phyloP scores from a whole-genome alignment of 73 alveolate genomes.

The Paramecium sonneborni region DNA sequence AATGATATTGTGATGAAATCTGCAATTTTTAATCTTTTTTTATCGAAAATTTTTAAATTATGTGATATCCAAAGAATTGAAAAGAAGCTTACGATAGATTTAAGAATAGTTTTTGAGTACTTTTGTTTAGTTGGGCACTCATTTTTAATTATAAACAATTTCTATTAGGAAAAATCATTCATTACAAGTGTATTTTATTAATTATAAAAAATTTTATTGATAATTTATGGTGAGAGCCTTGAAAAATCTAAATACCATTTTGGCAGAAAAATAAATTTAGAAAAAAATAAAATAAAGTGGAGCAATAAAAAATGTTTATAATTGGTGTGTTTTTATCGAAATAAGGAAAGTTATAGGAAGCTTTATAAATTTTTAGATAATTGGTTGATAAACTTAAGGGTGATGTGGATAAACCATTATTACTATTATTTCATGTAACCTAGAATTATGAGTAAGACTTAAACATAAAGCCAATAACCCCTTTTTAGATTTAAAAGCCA shows the following conservation, averaged over 20 bases:
- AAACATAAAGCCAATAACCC: neutral
- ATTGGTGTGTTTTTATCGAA: slow-evolving; percentile 49
- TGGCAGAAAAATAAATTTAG: neutral
- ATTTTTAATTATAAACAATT: too few relatives aligned
- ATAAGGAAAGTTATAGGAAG: slow-evolving; percentile 43
- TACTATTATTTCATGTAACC: slow-evolving; percentile 27
- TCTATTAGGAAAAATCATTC: too few relatives aligned
- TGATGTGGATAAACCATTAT: slow-evolving; percentile 15
- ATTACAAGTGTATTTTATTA: too few relatives aligned
- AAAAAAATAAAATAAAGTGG: slow-evolving; percentile 46
- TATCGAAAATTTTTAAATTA: too few relatives aligned
- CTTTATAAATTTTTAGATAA: neutral
- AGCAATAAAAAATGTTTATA: slow-evolving; percentile 5
- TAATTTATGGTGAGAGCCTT: slow-evolving; percentile 41
- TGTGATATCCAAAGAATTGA: too few relatives aligned
- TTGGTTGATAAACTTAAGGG: slow-evolving; percentile 6
- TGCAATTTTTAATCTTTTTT: too few relatives aligned
- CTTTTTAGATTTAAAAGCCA: neutral
- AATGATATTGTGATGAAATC: too few relatives aligned
- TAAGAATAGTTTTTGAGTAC: too few relatives aligned
- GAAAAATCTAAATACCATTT: slow-evolving; percentile 9
- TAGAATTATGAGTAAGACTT: neutral
- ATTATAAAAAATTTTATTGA: too few relatives aligned
- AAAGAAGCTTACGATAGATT: too few relatives aligned
- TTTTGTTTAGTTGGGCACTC: too few relatives aligned